A percentile compares a stretch with the other conserved stretches of the same genome.
Conservation (phyloP, 2,329 filamentous ascomycete species). For the Decorospora gaudefroyi region DNA sequence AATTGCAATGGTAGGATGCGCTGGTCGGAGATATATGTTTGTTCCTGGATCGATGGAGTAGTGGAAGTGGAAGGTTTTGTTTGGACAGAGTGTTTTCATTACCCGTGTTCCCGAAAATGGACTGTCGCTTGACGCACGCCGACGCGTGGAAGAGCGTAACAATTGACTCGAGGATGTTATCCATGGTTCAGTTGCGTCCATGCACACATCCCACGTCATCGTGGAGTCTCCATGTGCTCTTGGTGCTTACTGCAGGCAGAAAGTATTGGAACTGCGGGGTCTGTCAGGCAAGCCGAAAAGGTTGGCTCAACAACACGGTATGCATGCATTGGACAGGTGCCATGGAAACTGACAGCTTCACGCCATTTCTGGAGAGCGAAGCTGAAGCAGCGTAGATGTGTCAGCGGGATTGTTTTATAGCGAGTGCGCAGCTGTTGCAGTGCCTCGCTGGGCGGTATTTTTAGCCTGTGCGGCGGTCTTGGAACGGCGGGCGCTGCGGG, state of each 20-base stretch:
- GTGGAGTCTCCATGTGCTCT: conserved; percentile 8
- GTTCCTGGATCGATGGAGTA: neutral
- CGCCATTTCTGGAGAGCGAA: too few species aligned
- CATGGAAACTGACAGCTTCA: neutral
- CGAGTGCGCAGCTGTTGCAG: neutral
- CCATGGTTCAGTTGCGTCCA: conserved; percentile 6
- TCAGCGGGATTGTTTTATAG: neutral
- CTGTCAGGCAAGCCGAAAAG: conserved; percentile 7
- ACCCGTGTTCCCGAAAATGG: conserved; percentile 11
- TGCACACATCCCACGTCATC: conserved; percentile 15
- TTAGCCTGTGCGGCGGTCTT: conserved; percentile 3
- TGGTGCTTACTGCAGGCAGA: conserved; percentile 8
- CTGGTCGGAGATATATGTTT: neutral
- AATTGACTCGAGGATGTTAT: neutral
- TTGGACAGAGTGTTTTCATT: too few species aligned
- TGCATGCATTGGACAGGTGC: conserved; percentile 3
- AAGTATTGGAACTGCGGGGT: conserved; percentile 12
- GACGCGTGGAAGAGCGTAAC: neutral
- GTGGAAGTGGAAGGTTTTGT: neutral
- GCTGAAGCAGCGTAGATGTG: neutral
- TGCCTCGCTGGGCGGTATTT: conserved; percentile 1
- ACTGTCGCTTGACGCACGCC: neutral
- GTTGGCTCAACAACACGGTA: conserved; percentile 8
- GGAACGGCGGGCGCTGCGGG: conserved; percentile 11
- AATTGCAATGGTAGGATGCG: too few species aligned